Evolutionary conservation across 768 basidiomycete species (phyloP).

Genomic region (Wakefieldia striispora): DNA sequence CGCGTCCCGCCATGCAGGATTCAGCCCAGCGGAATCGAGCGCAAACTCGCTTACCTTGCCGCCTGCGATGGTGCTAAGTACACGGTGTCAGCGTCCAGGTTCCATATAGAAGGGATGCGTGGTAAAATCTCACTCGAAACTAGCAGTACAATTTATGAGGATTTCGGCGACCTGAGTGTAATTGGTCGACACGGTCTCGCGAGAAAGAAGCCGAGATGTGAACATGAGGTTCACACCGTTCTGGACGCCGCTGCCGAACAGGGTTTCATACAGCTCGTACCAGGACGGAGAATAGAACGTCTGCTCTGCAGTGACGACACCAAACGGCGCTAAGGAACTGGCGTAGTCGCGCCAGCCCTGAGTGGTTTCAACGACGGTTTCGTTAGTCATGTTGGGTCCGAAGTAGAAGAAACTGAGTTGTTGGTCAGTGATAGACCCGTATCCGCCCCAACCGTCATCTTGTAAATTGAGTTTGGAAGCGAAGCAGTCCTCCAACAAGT

Average conservation of each 20-base stretch:
- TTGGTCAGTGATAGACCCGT: conserved; percentile 8
- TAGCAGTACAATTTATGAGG: conserved; percentile 1
- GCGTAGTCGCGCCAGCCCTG: conserved; percentile 31
- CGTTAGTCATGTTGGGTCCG: conserved; percentile 36
- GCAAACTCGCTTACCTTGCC: conserved; percentile 38
- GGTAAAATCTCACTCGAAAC: conserved; percentile 8
- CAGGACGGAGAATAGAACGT: conserved; percentile 26
- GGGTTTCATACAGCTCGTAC: conserved; percentile 19
- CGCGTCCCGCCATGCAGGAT: conserved; percentile 49
- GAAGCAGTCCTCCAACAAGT: conserved; percentile 36
- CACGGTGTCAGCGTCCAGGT: conserved; percentile 1
- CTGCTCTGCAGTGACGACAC: conserved; percentile 26
- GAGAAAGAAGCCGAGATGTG: conserved; percentile 35
- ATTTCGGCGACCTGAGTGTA: conserved; percentile 24
- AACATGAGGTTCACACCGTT: conserved; percentile 30
- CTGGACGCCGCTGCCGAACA: conserved; percentile 3
- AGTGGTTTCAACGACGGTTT: conserved; percentile 33
- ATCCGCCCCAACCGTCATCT: conserved; percentile 47
- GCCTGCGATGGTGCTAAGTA: conserved; percentile 41
- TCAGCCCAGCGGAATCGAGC: conserved; percentile 40
- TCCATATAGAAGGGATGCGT: too few species aligned
- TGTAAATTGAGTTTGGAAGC: conserved; percentile 34
- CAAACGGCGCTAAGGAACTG: not conserved
- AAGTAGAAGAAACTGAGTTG: conserved; percentile 21
- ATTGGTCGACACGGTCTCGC: conserved; percentile 24